Evolutionary conservation across 352 stramenopile species (phyloP).

Genomic region (Phytophthora hybrid): DNA sequence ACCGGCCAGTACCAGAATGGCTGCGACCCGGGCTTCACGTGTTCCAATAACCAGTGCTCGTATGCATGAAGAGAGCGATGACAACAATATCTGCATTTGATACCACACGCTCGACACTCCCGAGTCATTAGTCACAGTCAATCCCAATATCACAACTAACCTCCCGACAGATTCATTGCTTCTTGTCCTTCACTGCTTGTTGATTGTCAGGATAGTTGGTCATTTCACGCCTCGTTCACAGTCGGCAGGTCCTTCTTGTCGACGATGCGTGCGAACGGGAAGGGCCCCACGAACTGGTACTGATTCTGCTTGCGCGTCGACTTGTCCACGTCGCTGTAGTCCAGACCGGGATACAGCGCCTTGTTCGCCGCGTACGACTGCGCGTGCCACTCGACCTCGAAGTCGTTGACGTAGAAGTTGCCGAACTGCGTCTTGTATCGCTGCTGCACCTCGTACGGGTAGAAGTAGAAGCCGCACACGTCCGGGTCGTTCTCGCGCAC

Average conservation of each 20-base stretch:
- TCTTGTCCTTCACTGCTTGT: background rate
- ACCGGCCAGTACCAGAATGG: constrained; percentile 27
- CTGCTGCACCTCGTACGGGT: constrained; percentile 73
- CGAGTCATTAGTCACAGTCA: too few relatives aligned
- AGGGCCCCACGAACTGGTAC: constrained; percentile 72
- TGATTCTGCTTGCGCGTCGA: constrained; percentile 74
- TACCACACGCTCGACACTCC: too few relatives aligned
- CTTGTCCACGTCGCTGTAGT: constrained; percentile 68
- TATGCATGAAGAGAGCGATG: background rate
- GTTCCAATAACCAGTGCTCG: constrained; percentile 29
- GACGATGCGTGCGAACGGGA: constrained; percentile 73
- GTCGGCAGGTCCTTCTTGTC: constrained; percentile 46
- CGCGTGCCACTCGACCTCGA: constrained; percentile 70
- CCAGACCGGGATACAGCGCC: constrained; percentile 50
- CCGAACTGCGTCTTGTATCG: constrained; percentile 65
- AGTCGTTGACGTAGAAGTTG: constrained; percentile 80
- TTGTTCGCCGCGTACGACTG: constrained; percentile 75
- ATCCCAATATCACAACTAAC: too few relatives aligned
- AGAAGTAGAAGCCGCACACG: constrained; percentile 79
- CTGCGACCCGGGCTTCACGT: constrained; percentile 30
- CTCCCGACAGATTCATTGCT: too few relatives aligned
- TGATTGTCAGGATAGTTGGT: background rate
- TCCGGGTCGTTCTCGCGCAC: constrained; percentile 67
- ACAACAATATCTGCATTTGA: too few relatives aligned
- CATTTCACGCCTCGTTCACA: constrained; percentile 11